Evolutionary conservation across 768 basidiomycete species (phyloP), one percentile per base, ranked within the genome.

Genomic region (Podaxis rugospora): DNA sequence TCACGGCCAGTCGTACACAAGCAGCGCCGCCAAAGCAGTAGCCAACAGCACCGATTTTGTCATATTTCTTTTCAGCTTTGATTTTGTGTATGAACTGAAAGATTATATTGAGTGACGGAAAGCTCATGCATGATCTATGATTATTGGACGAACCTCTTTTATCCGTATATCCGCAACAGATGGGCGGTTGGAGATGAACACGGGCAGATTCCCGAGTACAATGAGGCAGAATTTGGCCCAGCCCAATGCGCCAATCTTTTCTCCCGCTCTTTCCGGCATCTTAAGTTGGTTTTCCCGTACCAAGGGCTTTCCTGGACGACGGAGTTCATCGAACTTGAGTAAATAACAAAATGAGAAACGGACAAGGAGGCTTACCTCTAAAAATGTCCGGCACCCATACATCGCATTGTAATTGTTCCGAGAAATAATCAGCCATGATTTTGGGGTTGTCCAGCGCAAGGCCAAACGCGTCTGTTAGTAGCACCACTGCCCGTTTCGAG

Each of bases 311-410:
- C 77, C 75, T 77, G 59, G 21, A 21, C 13, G 14, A 11, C 23
- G 40, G 32, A 21, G n/a, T 57, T n/a, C 3, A 50, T 55, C 39
- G 35, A 32, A 16, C 16, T 5, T 50, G 32, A 0, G 32, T 32
- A 5, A 55, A 44, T 14, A 10, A 18, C 13, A 57, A 25, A 6
- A 36, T 40, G 5, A 44, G 28, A 58, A 35, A 1, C 39, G 36
- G 40, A 23, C 42, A 57, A n/a, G 84, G 62, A 46, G 83, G 66
- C 18, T 78, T 77, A 82, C 85, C 86, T 62, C 75, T 68, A 64
- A 86, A 88, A 51, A 84, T 69, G 70, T 88, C 84, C 7, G 86
- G 86, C 16, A 85, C 75, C 80, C 83, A 88, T 16, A 86, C 85
- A 64, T 88, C 86, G 63, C 85, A 83, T 16, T 74, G 70, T 28